Percentiles rank a stretch among this genome's conserved stretches.
phyloP scores from a whole-genome alignment of 345 rosid genomes.

The Hibiscus mutabilis region DNA sequence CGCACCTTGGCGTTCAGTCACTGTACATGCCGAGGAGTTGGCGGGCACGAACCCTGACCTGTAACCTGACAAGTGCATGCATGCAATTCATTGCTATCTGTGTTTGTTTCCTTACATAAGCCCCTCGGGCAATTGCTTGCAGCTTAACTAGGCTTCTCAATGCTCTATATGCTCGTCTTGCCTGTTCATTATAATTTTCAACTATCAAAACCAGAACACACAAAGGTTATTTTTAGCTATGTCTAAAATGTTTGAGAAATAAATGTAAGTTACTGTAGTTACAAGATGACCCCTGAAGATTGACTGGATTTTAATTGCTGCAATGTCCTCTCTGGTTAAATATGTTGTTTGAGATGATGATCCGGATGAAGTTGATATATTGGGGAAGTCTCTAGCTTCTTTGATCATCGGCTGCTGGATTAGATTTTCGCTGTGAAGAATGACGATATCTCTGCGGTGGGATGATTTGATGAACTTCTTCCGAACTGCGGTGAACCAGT shows the following conservation, averaged over 20 bases:
- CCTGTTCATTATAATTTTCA: constrained; percentile 27
- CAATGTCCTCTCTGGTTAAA: constrained; percentile 30
- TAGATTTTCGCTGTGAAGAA: constrained; percentile 17
- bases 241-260: neutral
- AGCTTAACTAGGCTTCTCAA: constrained; percentile 76
- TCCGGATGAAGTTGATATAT: neutral
- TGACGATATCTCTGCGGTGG: constrained; percentile 7
- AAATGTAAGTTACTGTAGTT: constrained; percentile 1
- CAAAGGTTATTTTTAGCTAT: too few species aligned
- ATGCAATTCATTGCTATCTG: constrained; percentile 64
- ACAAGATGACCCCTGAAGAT: constrained; percentile 83
- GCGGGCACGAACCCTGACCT: constrained; percentile 65
- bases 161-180: constrained; percentile 64
- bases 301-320: constrained; percentile 76
- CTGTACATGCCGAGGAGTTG: constrained; percentile 42
- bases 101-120: constrained; percentile 52
- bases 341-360: neutral
- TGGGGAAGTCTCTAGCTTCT: neutral
- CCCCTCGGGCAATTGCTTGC: constrained; percentile 75
- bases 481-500: constrained; percentile 29
- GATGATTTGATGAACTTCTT: constrained; percentile 25
- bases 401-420: constrained; percentile 1
- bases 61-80: constrained; percentile 72
- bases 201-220: neutral
- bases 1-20: neutral